These are phyloP conservation scores for Liriodendron chinense DNA, from an alignment of 164 flowering plant genomes.

Conservation along the genomic window DNA sequence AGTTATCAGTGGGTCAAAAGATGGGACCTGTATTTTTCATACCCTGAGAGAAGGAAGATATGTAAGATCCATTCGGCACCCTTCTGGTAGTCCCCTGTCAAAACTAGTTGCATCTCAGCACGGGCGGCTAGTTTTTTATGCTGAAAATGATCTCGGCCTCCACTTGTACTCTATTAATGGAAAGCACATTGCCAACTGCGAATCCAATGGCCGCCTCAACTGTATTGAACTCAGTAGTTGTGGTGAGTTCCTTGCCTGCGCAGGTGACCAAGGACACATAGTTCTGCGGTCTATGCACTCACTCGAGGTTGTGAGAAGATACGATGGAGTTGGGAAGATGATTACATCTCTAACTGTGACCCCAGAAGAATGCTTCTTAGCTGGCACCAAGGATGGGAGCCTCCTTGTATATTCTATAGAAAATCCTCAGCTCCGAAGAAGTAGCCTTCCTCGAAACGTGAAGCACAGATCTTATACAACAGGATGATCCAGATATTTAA, in stretches of 20 bases:
- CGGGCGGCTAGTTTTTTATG: constrained; percentile 73
- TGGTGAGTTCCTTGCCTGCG: constrained; percentile 89
- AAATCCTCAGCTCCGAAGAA: constrained; percentile 69
- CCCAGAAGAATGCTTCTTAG: constrained; percentile 90
- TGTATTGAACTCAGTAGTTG: constrained; percentile 80
- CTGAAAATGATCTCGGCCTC: constrained; percentile 85
- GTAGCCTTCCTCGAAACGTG: constrained; percentile 39
- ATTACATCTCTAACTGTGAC: constrained; percentile 90
- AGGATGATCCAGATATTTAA: constrained; percentile 25
- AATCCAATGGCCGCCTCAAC: constrained; percentile 89
- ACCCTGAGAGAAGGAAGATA: constrained; percentile 85
- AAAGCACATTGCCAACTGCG: constrained; percentile 72
- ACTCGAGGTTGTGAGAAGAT: constrained; percentile 69
- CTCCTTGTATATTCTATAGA: constrained; percentile 95
- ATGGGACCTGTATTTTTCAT: constrained; percentile 94
- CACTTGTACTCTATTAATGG: constrained; percentile 89
- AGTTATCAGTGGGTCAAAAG: constrained; percentile 95
- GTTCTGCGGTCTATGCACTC: constrained; percentile 87
- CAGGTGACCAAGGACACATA: constrained; percentile 96
- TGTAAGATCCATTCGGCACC: constrained; percentile 80
- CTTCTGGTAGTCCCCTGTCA: constrained; percentile 73
- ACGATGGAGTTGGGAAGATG: constrained; percentile 75
- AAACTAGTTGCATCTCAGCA: constrained; percentile 87
- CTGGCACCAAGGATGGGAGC: constrained; percentile 92
- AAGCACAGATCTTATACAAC: constrained; percentile 46